A percentile compares a stretch with the other conserved stretches of the same genome.
phyloP scores from a whole-genome alignment of 2,329 filamentous ascomycete species.

The Cladophialophora psammophila region DNA sequence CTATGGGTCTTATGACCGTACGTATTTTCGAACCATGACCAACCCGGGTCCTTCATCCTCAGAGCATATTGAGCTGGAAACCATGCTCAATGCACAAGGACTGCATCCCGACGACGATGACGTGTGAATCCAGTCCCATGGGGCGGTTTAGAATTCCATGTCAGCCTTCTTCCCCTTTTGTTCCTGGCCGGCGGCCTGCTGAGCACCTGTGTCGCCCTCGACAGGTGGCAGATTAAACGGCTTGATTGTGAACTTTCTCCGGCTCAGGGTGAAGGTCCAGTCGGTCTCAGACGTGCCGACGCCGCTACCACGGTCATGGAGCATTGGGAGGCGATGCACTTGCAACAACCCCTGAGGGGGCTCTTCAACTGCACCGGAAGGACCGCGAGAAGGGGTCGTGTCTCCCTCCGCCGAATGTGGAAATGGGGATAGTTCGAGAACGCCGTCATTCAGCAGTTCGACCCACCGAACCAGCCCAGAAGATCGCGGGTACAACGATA shows the following conservation, averaged over 20 bases:
- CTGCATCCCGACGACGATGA: conserved; percentile 43
- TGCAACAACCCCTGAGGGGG: conserved; percentile 85
- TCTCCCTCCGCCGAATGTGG: conserved; percentile 65
- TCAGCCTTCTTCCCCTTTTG: conserved; percentile 68
- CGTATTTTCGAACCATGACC: conserved; percentile 65
- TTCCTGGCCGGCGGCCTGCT: conserved; percentile 55
- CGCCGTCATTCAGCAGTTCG: conserved; percentile 83
- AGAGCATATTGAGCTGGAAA: conserved; percentile 69
- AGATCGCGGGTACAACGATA: conserved; percentile 78
- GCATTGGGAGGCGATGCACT: conserved; percentile 81
- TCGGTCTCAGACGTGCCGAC: conserved; percentile 77
- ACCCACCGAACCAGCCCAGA: conserved; percentile 83
- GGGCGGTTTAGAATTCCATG: conserved; percentile 72
- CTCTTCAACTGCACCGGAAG: conserved; percentile 68
- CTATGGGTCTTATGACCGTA: conserved; percentile 60
- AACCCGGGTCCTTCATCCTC: conserved; percentile 62
- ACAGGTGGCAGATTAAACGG: conserved; percentile 89
- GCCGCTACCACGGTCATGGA: conserved; percentile 85
- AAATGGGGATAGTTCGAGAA: conserved; percentile 81
- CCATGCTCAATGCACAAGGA: conserved; percentile 60
- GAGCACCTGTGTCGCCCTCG: conserved; percentile 73
- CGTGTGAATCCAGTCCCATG: background rate
- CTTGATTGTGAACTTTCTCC: conserved; percentile 82
- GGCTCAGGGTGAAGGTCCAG: conserved; percentile 86
- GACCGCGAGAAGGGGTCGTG: conserved; percentile 27